A percentile compares a stretch with the other conserved stretches of the same genome.
These are phyloP conservation scores for Yarrowia galli DNA, from an alignment of 1,139 yeast genomes.

Conservation along the genomic window DNA sequence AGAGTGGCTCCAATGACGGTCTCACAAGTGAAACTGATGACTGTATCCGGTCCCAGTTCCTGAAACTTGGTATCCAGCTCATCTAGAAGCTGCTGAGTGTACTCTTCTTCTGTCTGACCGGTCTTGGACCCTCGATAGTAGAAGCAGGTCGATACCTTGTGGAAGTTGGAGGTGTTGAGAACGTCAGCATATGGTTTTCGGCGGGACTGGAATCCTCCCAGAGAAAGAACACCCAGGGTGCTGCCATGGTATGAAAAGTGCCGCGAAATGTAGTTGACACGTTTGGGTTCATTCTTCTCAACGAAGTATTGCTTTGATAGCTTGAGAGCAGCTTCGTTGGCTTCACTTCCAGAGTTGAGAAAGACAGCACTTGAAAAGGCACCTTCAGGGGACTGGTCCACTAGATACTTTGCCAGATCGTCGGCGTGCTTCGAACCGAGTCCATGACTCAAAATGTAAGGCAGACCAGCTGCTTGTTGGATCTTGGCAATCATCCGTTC, in stretches of 20 bases:
- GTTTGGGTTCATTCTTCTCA: constrained; percentile 28
- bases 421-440: constrained; percentile 15
- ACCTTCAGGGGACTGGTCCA: constrained; percentile 19
- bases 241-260: constrained; percentile 24
- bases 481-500: constrained; percentile 17
- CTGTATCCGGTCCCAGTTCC: constrained; percentile 54
- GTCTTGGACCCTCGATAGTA: constrained; percentile 47
- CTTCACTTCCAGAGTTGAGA: constrained; percentile 74
- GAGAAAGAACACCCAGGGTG: constrained; percentile 12
- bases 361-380: constrained; percentile 5
- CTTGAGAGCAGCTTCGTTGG: constrained; percentile 96
- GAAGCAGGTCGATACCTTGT: constrained; percentile 25
- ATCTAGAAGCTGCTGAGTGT: constrained; percentile 51
- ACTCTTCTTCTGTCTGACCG: constrained; percentile 52
- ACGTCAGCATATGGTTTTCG: constrained; percentile 4
- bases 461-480: constrained; percentile 22
- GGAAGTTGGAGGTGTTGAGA: constrained; percentile 15
- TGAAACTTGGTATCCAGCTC: constrained; percentile 54
- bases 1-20: constrained; percentile 56
- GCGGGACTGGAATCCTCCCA: constrained; percentile 20
- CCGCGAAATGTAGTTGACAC: constrained; percentile 38
- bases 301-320: constrained; percentile 61
- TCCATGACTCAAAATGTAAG: constrained; percentile 13
- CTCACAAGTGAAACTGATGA: constrained; percentile 55
- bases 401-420: constrained; percentile 17